Base-by-base conservation (phyloP, 441 rosid genomes). In the Gossypium schwendimanii region DNA sequence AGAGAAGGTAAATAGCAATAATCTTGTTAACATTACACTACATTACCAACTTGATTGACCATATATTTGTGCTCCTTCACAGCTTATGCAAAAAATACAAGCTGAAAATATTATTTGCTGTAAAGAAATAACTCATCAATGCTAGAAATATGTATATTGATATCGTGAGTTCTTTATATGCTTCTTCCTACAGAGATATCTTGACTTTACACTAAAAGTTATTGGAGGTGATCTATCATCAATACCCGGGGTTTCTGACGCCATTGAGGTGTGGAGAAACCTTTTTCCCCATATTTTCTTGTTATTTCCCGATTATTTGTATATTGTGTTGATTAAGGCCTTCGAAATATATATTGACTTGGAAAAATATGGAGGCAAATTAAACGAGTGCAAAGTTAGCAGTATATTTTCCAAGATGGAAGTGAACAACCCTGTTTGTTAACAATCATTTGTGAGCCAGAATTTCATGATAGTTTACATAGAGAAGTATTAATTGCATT, bases 151-250 rank as follows among this genome's bases (percentile, higher is more conserved):
- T 36, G 28, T 14, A n/a, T 23, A 45, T 10, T 60, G 45, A 60
- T 28, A 45, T 10, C 47, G 39, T 33, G 52, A 69, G 10, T 45
- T n/a, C 9, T 45, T 23, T 21, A 45, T 6, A 58, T 47, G 52
- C 59, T 77, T 66, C 31, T 63, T 39, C 63, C 39, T 53, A 54
- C 92, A 96, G 98, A 93, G 89, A 85, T 82, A 88, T 68, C 80
- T 96, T 66, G 93, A 84, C 79, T 96, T 96, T 76, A 93, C 84
- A 5, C 97, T 96, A 26, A 93, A 84, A 75, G 81, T 93, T 55
- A 39, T 88, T 73, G 98, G 99, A 50, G 97, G 98, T 49, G 98
- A 96, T 33, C 70, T 96, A 83, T 87, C 90, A 63, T 14, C 97
- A 45, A 86, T 93, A 73, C 99, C 99, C 4, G 98, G 99, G 31